phyloP scores from a whole-genome alignment of 169 alveolate genomes.

The Nephromyces sp. region DNA sequence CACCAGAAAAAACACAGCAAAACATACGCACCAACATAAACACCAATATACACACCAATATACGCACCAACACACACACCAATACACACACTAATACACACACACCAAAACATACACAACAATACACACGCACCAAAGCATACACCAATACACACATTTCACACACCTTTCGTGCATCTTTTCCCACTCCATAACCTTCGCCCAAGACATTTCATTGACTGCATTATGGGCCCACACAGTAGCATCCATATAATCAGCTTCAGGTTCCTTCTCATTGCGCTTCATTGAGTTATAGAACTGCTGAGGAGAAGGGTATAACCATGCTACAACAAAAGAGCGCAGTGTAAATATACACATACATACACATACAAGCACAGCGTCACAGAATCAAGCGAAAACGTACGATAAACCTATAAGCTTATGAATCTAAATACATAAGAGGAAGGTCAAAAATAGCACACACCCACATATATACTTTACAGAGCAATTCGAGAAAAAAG shows the following conservation, averaged over 20 bases:
- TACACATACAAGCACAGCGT: neutral
- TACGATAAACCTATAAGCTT: neutral
- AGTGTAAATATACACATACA: neutral
- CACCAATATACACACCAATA: too few relatives aligned
- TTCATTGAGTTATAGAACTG: slow-evolving; percentile 66
- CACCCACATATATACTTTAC: too few relatives aligned
- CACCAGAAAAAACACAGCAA: too few relatives aligned
- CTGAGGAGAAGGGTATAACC: slow-evolving; percentile 73
- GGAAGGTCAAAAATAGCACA: too few relatives aligned
- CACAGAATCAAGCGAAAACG: neutral
- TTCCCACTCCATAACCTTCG: slow-evolving; percentile 58
- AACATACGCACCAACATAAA: too few relatives aligned
- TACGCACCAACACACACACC: too few relatives aligned
- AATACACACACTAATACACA: too few relatives aligned
- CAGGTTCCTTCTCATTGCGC: slow-evolving; percentile 46
- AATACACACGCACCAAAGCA: too few relatives aligned
- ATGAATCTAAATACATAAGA: too few relatives aligned
- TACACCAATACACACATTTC: too few relatives aligned
- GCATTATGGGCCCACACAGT: slow-evolving; percentile 63
- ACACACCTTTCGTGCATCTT: slow-evolving; percentile 22
- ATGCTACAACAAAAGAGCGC: slow-evolving; percentile 8
- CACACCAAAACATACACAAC: too few relatives aligned
- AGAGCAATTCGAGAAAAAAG: too few relatives aligned
- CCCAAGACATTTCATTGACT: slow-evolving; percentile 69
- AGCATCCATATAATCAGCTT: slow-evolving; percentile 40